Conservation (phyloP, 768 basidiomycete genomes). For the Daedaleopsis nitida region DNA sequence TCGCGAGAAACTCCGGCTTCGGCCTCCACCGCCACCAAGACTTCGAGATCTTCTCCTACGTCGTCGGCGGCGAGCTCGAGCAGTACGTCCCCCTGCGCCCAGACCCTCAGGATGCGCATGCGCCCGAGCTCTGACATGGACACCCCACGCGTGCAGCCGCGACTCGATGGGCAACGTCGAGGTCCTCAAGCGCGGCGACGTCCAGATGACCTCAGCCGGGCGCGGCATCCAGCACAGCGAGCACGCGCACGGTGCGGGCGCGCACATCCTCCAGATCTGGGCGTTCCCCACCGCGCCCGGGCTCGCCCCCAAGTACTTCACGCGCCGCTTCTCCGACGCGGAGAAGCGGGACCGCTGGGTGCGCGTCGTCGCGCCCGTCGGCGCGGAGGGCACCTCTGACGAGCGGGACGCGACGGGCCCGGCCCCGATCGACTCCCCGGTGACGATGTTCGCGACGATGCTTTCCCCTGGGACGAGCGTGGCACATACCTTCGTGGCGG, state of each 20-base stretch:
- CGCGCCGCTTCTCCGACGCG: constrained; percentile 80
- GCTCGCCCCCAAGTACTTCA: constrained; percentile 84
- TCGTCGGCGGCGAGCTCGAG: constrained; percentile 76
- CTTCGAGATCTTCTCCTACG: constrained; percentile 91
- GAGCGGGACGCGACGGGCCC: constrained; percentile 75
- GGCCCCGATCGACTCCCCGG: constrained; percentile 71
- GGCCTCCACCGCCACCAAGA: constrained; percentile 82
- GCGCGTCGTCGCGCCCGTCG: constrained; percentile 75
- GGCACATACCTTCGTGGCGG: constrained; percentile 44
- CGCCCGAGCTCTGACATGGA: not conserved
- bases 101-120: not conserved
- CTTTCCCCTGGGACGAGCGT: constrained; percentile 59
- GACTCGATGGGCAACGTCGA: constrained; percentile 94
- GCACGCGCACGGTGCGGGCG: constrained; percentile 50
- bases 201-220: constrained; percentile 92
- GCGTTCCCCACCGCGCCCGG: constrained; percentile 46
- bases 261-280: constrained; percentile 77
- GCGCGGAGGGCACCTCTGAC: constrained; percentile 53
- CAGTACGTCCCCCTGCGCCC: constrained; percentile 54
- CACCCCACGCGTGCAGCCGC: constrained; percentile 47
- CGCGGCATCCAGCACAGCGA: constrained; percentile 89
- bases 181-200: constrained; percentile 82
- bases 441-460: constrained; percentile 76
- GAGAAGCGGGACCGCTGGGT: constrained; percentile 78
- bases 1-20: constrained; percentile 75